Base-by-base conservation (phyloP, 2,329 filamentous ascomycete species). In the Arthroderma sp. region DNA sequence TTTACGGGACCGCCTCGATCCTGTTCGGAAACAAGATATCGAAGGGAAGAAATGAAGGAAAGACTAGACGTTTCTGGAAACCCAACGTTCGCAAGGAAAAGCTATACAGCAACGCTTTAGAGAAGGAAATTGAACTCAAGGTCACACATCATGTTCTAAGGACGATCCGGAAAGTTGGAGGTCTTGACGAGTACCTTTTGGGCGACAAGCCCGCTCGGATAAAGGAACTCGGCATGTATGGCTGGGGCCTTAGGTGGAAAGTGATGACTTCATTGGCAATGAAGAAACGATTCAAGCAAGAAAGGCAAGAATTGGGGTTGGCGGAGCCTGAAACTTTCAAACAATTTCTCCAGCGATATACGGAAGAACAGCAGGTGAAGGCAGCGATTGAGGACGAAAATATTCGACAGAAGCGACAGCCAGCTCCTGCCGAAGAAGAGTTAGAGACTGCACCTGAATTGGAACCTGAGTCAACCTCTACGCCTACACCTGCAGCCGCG, bases 241-340 rank as follows among this genome's bases (percentile, higher is more conserved):
- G 91, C 5, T 98, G 91, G 91, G 78, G 81, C 55, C 68, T 98
- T 57, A 73, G 91, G 52, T 95, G 87, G 84, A 76, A 84, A 50
- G 71, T 98, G 49, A 86, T 95, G 81, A 85, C 89, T 68, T 87
- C 80, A 4, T 68, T 71, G 1, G 66, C 67, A 15, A 74, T 93
- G 42, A 78, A 80, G 61, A 73, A 74, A 52, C 70, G 75, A 52
- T 84, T 87, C 58, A 73, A 74, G 36, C 61, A 66, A 41, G 73
- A 94, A 68, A 71, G 86, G 49, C 66, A 70, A 47, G 67, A 67
- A 15, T 61, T 91, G 41, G 84, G 85, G 0, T 58, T 94, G 47
- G 67, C 72, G 27, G 65, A 69, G 44, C 62, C 57, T 37, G 55
- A 59, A 5, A 49, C 53, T 10, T 50, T 51, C 22, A 52, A 51